These are phyloP conservation scores for Daldinia grandis DNA, from an alignment of 495 filamentous ascomycete genomes.

Conservation along the genomic window DNA sequence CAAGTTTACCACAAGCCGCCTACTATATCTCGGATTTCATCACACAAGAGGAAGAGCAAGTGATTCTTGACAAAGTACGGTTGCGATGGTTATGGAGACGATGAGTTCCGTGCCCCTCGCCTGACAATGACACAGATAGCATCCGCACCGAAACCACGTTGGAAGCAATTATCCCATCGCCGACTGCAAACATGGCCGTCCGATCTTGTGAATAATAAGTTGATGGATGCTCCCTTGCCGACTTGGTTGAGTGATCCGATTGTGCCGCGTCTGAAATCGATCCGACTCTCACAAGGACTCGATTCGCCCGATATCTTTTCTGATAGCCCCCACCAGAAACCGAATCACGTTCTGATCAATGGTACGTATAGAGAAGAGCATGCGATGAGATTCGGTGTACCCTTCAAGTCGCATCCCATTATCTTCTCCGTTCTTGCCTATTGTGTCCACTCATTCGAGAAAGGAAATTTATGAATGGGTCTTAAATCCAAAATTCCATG, in stretches of 20 bases:
- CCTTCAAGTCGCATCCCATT: background rate
- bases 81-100: background rate
- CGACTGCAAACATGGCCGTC: conserved; percentile 92
- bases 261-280: conserved; percentile 68
- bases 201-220: conserved; percentile 73
- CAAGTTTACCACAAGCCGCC: conserved; percentile 67
- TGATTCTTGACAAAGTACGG: conserved; percentile 73
- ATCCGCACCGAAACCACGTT: conserved; percentile 75
- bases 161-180: conserved; percentile 85
- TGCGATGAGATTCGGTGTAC: background rate
- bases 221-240: conserved; percentile 80
- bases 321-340: conserved; percentile 72
- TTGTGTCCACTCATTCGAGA: conserved; percentile 2
- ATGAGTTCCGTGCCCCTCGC: background rate
- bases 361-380: conserved; percentile 31
- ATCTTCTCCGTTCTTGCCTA: background rate
- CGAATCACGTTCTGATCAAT: conserved; percentile 94
- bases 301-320: conserved; percentile 65
- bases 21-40: conserved; percentile 95
- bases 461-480: conserved; percentile 3
- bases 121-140: conserved; percentile 51
- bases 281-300: conserved; percentile 48
- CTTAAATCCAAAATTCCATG: conserved; percentile 3
- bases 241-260: conserved; percentile 78
- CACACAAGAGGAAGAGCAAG: conserved; percentile 73